phyloP scores from a whole-genome alignment of 306 rosid genomes.

The Luffa acutangula region DNA sequence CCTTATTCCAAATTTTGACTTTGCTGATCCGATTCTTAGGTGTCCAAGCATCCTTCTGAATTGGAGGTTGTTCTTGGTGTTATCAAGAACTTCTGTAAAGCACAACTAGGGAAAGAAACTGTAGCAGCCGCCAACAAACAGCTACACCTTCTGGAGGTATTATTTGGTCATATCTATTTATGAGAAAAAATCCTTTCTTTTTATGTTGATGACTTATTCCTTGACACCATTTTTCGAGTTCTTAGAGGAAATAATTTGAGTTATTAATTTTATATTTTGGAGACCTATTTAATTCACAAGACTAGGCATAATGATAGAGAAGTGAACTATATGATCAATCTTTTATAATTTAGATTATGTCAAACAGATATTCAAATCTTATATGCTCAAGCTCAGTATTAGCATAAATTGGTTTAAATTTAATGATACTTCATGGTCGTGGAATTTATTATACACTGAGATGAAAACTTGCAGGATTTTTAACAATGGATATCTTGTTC shows the following conservation, averaged over 20 bases:
- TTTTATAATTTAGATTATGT: not conserved
- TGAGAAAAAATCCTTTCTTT: not conserved
- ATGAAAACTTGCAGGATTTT: not conserved
- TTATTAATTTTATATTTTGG: not conserved
- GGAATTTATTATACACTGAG: not conserved
- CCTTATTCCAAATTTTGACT: not conserved
- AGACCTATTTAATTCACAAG: not conserved
- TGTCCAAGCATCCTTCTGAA: constrained; percentile 69
- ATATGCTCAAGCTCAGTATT: not conserved
- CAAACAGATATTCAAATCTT: not conserved
- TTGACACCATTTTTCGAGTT: not conserved
- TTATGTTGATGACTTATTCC: not conserved
- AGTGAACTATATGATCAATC: not conserved
- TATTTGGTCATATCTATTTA: constrained; percentile 1
- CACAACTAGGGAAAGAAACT: constrained; percentile 51
- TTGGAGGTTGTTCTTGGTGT: constrained; percentile 87
- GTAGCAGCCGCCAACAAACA: constrained; percentile 59
- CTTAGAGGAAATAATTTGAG: not conserved
- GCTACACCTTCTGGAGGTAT: constrained; percentile 74
- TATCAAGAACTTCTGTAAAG: constrained; percentile 68
- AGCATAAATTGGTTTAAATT: not conserved
- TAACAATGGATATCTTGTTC: constrained; percentile 11
- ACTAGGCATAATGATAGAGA: not conserved
- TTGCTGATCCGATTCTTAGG: constrained; percentile 23
- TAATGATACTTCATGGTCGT: no score